Percentiles rank a stretch among this genome's conserved stretches.
phyloP scores from a whole-genome alignment of 371 early-diverging fungal genomes.

The Paraphysoderma sedebokerense region DNA sequence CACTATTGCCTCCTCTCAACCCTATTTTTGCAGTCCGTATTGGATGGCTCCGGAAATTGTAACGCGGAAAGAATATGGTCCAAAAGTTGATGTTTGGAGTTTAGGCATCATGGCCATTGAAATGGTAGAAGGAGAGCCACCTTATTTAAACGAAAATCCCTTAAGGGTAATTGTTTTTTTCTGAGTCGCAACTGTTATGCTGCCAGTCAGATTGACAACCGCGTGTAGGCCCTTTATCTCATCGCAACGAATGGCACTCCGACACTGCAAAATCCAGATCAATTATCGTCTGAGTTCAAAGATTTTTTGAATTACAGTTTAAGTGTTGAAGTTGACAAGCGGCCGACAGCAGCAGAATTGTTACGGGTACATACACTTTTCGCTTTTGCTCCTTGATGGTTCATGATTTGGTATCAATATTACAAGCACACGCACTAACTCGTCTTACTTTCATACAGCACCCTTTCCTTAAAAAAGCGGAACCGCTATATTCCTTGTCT shows the following conservation, averaged over 20 bases:
- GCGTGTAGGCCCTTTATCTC: constrained; percentile 62
- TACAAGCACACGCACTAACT: not conserved
- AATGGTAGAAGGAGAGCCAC: constrained; percentile 85
- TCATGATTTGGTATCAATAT: not conserved
- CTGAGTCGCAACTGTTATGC: not conserved
- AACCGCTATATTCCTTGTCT: constrained; percentile 62
- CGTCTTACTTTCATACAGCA: constrained; percentile 26
- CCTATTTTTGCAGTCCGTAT: too few relatives aligned
- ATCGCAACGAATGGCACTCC: constrained; percentile 96
- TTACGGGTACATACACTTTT: too few relatives aligned
- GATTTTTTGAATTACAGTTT: constrained; percentile 71
- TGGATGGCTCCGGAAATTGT: constrained; percentile 95
- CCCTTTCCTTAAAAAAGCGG: constrained; percentile 74
- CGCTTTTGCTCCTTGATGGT: not conserved
- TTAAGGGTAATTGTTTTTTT: constrained; percentile 25
- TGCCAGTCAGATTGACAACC: constrained; percentile 13
- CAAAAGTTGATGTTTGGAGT: constrained; percentile 94
- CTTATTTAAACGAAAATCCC: constrained; percentile 86
- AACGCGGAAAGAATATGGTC: constrained; percentile 78
- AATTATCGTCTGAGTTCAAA: constrained; percentile 50
- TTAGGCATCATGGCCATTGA: constrained; percentile 92
- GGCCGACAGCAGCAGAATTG: constrained; percentile 66
- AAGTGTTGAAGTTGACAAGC: constrained; percentile 66
- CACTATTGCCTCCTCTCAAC: too few relatives aligned
- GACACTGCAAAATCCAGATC: constrained; percentile 71